These are phyloP conservation scores for Vigna radiata DNA, from an alignment of 306 rosid genomes.

Conservation along the genomic window DNA sequence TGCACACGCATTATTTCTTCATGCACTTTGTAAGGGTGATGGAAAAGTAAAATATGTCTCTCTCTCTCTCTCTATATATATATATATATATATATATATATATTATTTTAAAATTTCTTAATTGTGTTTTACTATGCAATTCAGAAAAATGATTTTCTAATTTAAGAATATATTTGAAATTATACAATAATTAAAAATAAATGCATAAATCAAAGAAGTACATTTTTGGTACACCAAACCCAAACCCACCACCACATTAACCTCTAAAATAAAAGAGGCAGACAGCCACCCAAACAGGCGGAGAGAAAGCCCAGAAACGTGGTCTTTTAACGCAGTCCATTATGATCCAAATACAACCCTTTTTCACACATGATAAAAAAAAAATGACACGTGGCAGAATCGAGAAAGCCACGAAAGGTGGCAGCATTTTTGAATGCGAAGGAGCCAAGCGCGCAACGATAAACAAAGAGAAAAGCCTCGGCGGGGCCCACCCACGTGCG, in stretches of 20 bases:
- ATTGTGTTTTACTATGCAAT: too few species aligned
- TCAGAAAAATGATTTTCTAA: too few species aligned
- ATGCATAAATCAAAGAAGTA: neutral
- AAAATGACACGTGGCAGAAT: constrained; percentile 46
- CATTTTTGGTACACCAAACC: constrained; percentile 27
- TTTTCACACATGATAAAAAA: neutral
- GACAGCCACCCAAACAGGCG: neutral
- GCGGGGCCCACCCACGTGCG: constrained; percentile 67
- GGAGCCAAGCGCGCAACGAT: constrained; percentile 71
- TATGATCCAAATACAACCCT: neutral
- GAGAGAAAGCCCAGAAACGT: neutral
- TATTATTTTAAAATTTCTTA: too few species aligned
- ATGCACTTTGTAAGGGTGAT: too few species aligned
- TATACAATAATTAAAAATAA: too few species aligned
- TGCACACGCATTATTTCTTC: too few species aligned
- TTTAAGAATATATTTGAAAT: too few species aligned
- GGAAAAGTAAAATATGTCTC: too few species aligned
- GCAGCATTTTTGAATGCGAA: constrained; percentile 60
- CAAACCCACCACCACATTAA: neutral
- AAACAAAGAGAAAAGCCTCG: neutral
- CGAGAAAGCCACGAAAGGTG: neutral
- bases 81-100: too few species aligned
- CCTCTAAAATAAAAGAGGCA: neutral
- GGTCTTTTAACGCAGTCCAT: constrained; percentile 20
- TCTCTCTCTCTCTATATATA: too few species aligned